Evolutionary conservation across 306 rosid genomes (phyloP).

Genomic region (Acacia crassicarpa): DNA sequence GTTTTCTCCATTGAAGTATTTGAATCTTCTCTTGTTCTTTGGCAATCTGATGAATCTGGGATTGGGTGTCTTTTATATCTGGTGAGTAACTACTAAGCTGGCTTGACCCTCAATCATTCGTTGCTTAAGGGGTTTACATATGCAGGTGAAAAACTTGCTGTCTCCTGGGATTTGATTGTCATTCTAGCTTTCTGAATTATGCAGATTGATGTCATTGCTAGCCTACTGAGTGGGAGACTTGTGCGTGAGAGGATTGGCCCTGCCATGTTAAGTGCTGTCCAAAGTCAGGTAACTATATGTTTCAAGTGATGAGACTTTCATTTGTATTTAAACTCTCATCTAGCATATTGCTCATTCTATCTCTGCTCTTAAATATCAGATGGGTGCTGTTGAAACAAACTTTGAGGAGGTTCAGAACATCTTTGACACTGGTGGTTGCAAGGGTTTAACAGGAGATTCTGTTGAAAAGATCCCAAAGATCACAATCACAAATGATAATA

Average conservation of each 20-base stretch:
- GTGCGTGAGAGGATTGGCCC: conserved; percentile 99
- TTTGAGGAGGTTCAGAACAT: conserved; percentile 87
- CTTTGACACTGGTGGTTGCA: conserved; percentile 82
- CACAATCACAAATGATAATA: conserved; percentile 61
- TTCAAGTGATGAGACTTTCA: not conserved
- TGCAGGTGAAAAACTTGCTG: not conserved
- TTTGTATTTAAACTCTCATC: conserved; percentile 17
- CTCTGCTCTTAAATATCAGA: conserved; percentile 46
- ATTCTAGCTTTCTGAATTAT: conserved; percentile 14
- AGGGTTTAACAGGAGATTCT: conserved; percentile 84
- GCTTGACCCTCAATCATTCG: conserved; percentile 18
- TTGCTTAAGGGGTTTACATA: not conserved
- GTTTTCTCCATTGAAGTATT: conserved; percentile 98
- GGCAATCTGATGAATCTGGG: conserved; percentile 99
- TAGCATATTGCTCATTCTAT: conserved; percentile 29
- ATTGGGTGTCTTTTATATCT: conserved; percentile 89
- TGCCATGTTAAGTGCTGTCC: conserved; percentile 98
- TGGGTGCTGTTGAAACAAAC: conserved; percentile 87
- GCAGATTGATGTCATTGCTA: conserved; percentile 96
- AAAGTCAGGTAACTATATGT: conserved; percentile 82
- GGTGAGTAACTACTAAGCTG: conserved; percentile 76
- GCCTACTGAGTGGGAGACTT: conserved; percentile 91
- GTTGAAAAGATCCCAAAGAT: conserved; percentile 88
- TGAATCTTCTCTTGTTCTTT: conserved; percentile 94
- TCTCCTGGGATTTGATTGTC: conserved; percentile 11